Evolutionary conservation across 2,329 filamentous ascomycete genomes (phyloP), one percentile per base, ranked within the genome.

Genomic region (Penicillium sp.): DNA sequence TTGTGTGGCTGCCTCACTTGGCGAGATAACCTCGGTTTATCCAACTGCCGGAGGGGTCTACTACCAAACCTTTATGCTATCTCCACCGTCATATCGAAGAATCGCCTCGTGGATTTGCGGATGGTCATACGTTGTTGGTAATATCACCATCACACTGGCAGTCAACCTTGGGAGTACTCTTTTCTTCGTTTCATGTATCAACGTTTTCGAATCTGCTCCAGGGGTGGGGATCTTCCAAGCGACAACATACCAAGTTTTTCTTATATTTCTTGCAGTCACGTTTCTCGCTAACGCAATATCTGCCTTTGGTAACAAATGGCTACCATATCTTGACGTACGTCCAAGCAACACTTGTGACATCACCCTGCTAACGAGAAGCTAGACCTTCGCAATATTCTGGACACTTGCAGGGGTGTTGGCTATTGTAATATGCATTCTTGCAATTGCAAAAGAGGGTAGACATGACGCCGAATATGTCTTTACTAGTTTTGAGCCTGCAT

Each of bases 331-430:
- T 50, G 85, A 88, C 70, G 83, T 86, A 73, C 72, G 82, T 72
- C 38, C 28, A 49, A 32, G 13, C 29, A 13, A 15, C 21, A 22
- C 37, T 47, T 54, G 33, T 13, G 33, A 9, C 37, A 32, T 26
- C 33, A 29, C 81, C 85, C 84, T n/a, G 26, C 21, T 38, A 24
- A 15, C 43, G n/a, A 17, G 46, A 19, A 40, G 10, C 12, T 85
- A 83, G 82, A 88, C 84, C 10, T 85, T 88, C 69, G 79, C 78
- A 64, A 85, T 85, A 43, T 84, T 80, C 64, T 86, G 82, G 83
- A 86, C 83, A 0, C 76, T 71, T 1, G 74, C 75, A 2, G 80
- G 78, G 32, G 78, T 85, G 15, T 51, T 48, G 83, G 83, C 61
- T 81, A 46, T 78, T 86, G 49, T 83, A 74, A 52, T 85, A 40